Evolutionary conservation across 345 rosid species (phyloP), one percentile per base, ranked within the genome.

Genomic region (Pugionium cornutum): DNA sequence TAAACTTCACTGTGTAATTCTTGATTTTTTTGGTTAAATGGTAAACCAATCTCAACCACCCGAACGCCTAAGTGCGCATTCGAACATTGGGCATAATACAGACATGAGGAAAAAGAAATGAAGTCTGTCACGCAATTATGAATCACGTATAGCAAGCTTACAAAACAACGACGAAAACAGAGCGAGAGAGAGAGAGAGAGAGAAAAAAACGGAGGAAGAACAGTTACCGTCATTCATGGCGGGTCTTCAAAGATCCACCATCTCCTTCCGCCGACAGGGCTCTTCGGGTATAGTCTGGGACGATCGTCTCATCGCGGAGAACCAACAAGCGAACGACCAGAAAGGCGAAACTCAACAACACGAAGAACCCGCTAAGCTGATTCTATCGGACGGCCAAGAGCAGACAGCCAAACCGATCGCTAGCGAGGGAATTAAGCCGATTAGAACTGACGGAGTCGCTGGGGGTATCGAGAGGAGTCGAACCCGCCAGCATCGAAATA

Each of bases 231-330:
- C 69, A 9, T 33, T 81, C 64, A 92, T 92, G 98, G 94, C 77
- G 33, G 96, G 89, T 48, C 77, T 92, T 71, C 96, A 86, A 64
- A 83, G 98, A 86, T 92, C 98, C 66, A 83, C 80, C 31, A 76
- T 81, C 28, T 92, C 98, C 1, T 92, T 92, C 48, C 77, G 98
- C 18, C 81, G 98, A 48, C 97, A 89, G 39, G 98, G 98, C 6
- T 92, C 97, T 35, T 92, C 97, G 0, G 97, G 98, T 3, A 73
- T 92, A 7, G 84, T 92, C 4, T 92, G 97, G 98, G 96, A 92
- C 49, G 97, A 88, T 62, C 82, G 63, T 49, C 32, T 92, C 28
- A 63, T 87, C 6, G 79, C 79, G 6, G 90, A 89, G 77, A 88
- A 58, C 61, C 67, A 78, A 67, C 61, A 32, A 32, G 66, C 53